Evolutionary conservation across 2,329 filamentous ascomycete genomes (phyloP).

Genomic region (Exutisphaerella laricina): DNA sequence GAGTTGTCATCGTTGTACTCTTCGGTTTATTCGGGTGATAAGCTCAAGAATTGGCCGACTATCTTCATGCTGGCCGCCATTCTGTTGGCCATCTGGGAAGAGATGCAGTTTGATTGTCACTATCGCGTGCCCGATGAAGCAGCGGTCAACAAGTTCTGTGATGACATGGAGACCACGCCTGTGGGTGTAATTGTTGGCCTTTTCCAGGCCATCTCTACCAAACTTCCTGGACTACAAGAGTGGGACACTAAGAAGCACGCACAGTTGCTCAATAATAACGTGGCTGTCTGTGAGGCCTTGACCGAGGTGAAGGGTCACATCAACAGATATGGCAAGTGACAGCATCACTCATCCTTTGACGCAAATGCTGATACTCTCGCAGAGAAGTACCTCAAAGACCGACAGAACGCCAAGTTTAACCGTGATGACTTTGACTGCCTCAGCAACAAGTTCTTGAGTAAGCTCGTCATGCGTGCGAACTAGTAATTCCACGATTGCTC

Average conservation of each 20-base stretch:
- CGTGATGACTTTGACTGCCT: conserved; percentile 88
- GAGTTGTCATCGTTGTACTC: conserved; percentile 90
- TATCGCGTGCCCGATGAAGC: conserved; percentile 82
- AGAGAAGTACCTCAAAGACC: conserved; percentile 83
- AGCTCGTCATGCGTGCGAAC: conserved; percentile 92
- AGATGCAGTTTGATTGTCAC: conserved; percentile 98
- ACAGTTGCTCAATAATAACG: conserved; percentile 83
- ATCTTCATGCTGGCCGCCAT: conserved; percentile 97
- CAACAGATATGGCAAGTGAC: conserved; percentile 77
- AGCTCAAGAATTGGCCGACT: conserved; percentile 97
- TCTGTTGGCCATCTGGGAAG: conserved; percentile 89
- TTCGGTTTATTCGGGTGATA: conserved; percentile 95
- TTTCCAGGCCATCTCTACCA: conserved; percentile 97
- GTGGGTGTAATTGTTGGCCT: conserved; percentile 94
- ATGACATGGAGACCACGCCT: conserved; percentile 91
- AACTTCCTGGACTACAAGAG: conserved; percentile 84
- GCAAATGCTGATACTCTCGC: conserved; percentile 19
- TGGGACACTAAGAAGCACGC: conserved; percentile 93
- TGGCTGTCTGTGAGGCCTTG: conserved; percentile 89
- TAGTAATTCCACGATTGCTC: conserved; percentile 40
- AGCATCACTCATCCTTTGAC: not conserved
- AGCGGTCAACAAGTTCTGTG: conserved; percentile 89
- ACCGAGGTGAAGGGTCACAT: conserved; percentile 92
- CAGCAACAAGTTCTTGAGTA: conserved; percentile 95
- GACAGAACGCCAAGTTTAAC: conserved; percentile 73